Conservation (phyloP, 768 basidiomycete genomes). For the Kwoniella mangroviensis region DNA sequence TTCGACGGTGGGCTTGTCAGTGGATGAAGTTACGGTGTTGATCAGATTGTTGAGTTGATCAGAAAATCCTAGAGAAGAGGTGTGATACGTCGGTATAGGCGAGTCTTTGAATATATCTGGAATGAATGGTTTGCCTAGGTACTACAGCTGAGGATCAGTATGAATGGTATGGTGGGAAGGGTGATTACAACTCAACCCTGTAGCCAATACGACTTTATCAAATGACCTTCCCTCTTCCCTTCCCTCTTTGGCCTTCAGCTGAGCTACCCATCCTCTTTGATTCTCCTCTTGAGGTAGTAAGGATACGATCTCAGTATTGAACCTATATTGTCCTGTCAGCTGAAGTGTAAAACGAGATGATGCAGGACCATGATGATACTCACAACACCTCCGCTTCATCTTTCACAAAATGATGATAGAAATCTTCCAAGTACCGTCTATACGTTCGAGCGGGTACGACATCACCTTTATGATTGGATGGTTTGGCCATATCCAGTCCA, state of each 20-base stretch:
- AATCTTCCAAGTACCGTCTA: slow-evolving; percentile 23
- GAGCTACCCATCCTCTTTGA: slow-evolving; percentile 10
- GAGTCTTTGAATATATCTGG: slow-evolving; percentile 5
- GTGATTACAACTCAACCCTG: slow-evolving; percentile 2
- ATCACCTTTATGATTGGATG: slow-evolving; percentile 1
- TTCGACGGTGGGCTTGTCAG: neutral
- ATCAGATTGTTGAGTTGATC: neutral
- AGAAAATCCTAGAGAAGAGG: slow-evolving; percentile 1
- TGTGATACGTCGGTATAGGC: slow-evolving; percentile 9
- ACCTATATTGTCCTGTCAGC: neutral
- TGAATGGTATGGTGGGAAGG: no score
- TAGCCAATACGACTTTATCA: slow-evolving; percentile 15
- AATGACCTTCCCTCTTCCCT: neutral
- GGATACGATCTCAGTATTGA: slow-evolving; percentile 8
- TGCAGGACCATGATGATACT: neutral
- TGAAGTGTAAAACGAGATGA: no score
- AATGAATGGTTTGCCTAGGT: slow-evolving; percentile 13
- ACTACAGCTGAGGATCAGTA: slow-evolving; percentile 1
- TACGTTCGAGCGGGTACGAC: slow-evolving; percentile 23
- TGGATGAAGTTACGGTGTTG: neutral
- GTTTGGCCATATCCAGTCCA: slow-evolving; percentile 21
- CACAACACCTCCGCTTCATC: slow-evolving; percentile 7
- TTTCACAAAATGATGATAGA: slow-evolving; percentile 20
- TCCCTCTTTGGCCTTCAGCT: neutral
- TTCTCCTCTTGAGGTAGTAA: neutral